Percentiles rank a stretch among this genome's conserved stretches.
Evolutionary conservation across 176 grass and related monocot genomes (phyloP).

Genomic region (Avena eriantha): DNA sequence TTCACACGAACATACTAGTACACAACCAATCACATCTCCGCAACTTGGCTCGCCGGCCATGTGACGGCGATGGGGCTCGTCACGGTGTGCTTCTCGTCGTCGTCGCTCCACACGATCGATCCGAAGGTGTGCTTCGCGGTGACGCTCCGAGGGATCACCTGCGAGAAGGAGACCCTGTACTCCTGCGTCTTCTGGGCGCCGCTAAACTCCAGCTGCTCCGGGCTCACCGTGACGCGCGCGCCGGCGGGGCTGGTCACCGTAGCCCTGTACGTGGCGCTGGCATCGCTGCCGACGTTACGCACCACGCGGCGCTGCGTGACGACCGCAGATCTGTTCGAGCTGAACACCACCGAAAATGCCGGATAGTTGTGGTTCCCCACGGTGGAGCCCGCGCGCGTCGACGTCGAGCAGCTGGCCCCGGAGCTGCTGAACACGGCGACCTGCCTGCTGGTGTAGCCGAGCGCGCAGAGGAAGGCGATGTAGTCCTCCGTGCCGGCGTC

Average conservation of each 20-base stretch:
- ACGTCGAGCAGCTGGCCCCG: slow-evolving; percentile 47
- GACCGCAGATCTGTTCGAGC: neutral
- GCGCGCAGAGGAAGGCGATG: slow-evolving; percentile 55
- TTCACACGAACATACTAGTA: too few species aligned
- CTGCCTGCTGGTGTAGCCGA: slow-evolving; percentile 45
- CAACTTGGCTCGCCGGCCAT: neutral
- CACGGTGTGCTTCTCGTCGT: slow-evolving; percentile 41
- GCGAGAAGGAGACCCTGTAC: slow-evolving; percentile 33
- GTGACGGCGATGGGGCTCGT: slow-evolving; percentile 29
- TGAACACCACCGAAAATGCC: slow-evolving; percentile 53
- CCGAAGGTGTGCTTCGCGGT: slow-evolving; percentile 33
- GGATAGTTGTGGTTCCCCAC: slow-evolving; percentile 68
- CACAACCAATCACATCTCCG: neutral
- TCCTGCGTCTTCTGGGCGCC: neutral
- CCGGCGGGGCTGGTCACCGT: neutral
- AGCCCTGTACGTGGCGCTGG: slow-evolving; percentile 36
- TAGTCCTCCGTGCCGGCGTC: slow-evolving; percentile 52
- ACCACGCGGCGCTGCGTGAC: slow-evolving; percentile 57
- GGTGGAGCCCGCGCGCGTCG: slow-evolving; percentile 40
- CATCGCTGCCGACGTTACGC: slow-evolving; percentile 51
- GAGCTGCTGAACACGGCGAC: slow-evolving; percentile 50
- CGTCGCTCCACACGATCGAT: slow-evolving; percentile 56
- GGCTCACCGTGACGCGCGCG: slow-evolving; percentile 42
- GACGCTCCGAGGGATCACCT: neutral
- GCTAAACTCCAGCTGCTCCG: slow-evolving; percentile 49